Evolutionary conservation across 2,329 filamentous ascomycete genomes (phyloP), one percentile per base, ranked within the genome.

Genomic region (Colletotrichum sp.): DNA sequence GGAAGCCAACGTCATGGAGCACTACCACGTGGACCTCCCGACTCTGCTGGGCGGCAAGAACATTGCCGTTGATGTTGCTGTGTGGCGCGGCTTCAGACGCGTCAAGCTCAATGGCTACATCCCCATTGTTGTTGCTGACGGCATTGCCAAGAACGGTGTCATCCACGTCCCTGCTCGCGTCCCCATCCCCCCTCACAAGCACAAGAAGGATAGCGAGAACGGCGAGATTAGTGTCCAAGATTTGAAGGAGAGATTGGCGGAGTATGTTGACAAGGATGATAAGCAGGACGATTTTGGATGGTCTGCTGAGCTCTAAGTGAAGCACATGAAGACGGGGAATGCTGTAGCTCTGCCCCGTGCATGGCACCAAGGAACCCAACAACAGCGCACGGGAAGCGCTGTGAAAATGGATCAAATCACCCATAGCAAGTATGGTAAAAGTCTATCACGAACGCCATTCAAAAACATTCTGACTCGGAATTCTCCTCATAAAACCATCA

Each of bases 101-200:
- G 93, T 98, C 77, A 92, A 92, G 82, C 89, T 98, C 80, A 98
- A 98, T 81, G 95, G 93, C 16, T 93, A 93, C 79, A 88, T 89
- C 4, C 87, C 87, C 8, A 94, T 98, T 2, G 87, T 88, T 0
- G 86, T 95, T 8, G 88, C 92, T 77, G 95, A 98, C 81, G 93
- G 89, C 1, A 84, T 97, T 71, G 94, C 93, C 0, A 91, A 89
- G 81, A 95, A 98, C 82, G 96, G 96, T 36, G 95, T 96, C 16
- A 90, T 98, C 49, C 96, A 98, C 72, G 92, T 96, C 18, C 88
- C 97, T 0, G 89, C 90, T 64, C 89, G 89, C 73, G 92, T 98
- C 0, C 86, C 98, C 73, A 92, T 98, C 78, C 96, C 96, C 57
- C 95, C 95, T 3, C 92, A 91, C 84, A 89, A 88, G 77, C 81